Percentiles rank a stretch among this genome's conserved stretches.
phyloP scores from a whole-genome alignment of 2,329 filamentous ascomycete species.

The Trichoderma asperellum region DNA sequence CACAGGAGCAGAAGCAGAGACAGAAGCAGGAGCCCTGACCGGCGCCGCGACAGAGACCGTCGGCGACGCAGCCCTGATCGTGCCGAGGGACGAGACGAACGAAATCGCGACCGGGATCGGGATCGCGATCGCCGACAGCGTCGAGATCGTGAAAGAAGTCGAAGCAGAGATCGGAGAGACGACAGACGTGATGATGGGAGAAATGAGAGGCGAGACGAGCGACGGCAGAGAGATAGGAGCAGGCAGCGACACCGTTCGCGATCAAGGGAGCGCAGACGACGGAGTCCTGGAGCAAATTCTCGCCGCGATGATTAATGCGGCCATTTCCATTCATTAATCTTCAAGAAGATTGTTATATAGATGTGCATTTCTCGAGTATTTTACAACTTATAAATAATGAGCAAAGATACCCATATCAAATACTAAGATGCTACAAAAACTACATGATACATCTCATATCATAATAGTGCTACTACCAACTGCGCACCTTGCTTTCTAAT shows the following conservation, averaged over 20 bases:
- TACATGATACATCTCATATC: neutral
- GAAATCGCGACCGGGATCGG: conserved; percentile 17
- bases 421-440: neutral
- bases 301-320: conserved; percentile 7
- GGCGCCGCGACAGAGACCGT: conserved; percentile 30
- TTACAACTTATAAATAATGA: neutral
- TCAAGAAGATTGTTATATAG: neutral
- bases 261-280: conserved; percentile 31
- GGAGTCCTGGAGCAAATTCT: conserved; percentile 22
- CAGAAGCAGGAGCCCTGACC: conserved; percentile 41
- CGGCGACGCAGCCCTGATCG: conserved; percentile 30
- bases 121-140: conserved; percentile 26
- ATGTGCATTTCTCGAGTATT: neutral
- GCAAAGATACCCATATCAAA: neutral
- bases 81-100: conserved; percentile 27
- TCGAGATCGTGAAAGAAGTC: conserved; percentile 27
- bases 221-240: conserved; percentile 29
- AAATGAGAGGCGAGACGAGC: neutral
- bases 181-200: neutral
- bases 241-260: conserved; percentile 32
- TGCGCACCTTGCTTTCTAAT: neutral
- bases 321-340: neutral
- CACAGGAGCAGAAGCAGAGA: conserved; percentile 44
- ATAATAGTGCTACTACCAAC: too few species aligned
- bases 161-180: conserved; percentile 26